Conservation (phyloP, 176 grass and related monocot species). For the Rhipidocladum racemiflorum region DNA sequence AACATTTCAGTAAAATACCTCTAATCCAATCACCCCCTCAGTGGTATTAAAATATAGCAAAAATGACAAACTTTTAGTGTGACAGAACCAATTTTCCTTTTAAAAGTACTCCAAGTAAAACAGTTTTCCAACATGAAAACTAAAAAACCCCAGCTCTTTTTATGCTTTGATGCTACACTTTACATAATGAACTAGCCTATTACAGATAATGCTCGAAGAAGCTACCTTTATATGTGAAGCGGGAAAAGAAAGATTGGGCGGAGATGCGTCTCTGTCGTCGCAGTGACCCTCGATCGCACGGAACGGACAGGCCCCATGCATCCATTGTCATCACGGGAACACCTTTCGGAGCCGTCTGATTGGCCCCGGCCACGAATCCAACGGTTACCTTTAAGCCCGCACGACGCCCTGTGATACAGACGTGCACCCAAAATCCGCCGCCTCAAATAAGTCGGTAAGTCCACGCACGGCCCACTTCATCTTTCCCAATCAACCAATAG, state of each 20-base stretch:
- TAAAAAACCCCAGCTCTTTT: not conserved
- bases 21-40: no score
- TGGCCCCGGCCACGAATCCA: not conserved
- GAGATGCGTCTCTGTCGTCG: not conserved
- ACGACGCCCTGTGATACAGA: not conserved
- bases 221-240: not conserved
- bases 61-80: no score
- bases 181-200: not conserved
- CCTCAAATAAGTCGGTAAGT: not conserved
- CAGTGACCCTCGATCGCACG: not conserved
- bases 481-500: not conserved
- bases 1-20: no score
- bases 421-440: not conserved
- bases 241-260: not conserved
- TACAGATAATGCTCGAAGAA: not conserved
- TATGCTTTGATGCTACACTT: not conserved
- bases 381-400: not conserved
- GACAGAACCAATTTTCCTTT: not conserved
- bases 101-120: not conserved
- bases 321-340: not conserved
- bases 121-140: not conserved
- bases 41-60: no score
- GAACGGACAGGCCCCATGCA: not conserved
- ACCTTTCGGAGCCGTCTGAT: not conserved
- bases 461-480: not conserved